Conservation (phyloP, 1,284 basidiomycete genomes). For the Ustilago trichophora region DNA sequence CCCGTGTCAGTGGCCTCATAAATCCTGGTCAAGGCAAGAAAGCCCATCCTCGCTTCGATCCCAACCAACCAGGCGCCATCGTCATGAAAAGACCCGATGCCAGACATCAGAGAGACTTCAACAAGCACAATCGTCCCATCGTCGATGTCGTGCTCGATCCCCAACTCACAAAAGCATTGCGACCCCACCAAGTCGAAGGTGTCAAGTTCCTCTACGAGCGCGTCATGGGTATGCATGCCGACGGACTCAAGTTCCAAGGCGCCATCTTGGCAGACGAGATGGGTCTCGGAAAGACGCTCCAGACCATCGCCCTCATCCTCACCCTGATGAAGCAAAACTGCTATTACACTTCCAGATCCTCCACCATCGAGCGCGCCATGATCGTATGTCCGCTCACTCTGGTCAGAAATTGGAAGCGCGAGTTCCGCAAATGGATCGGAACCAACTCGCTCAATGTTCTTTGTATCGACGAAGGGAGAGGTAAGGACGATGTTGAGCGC, state of each 20-base stretch:
- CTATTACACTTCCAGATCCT: constrained; percentile 55
- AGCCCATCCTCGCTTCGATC: constrained; percentile 50
- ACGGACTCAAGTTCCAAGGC: constrained; percentile 78
- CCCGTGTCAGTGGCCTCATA: constrained; percentile 26
- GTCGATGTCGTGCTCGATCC: constrained; percentile 89
- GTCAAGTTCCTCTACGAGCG: constrained; percentile 98
- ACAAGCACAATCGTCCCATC: constrained; percentile 70
- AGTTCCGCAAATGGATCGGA: constrained; percentile 87
- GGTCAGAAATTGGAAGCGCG: constrained; percentile 93
- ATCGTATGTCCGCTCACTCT: constrained; percentile 95
- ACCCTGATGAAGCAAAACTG: constrained; percentile 60
- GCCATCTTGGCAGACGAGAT: constrained; percentile 99
- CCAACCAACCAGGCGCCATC: constrained; percentile 73
- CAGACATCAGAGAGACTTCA: constrained; percentile 75
- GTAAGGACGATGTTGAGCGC: constrained; percentile 48
- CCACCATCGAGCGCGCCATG: constrained; percentile 57
- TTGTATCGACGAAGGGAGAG: constrained; percentile 72
- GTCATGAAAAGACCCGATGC: constrained; percentile 84
- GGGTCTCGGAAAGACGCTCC: constrained; percentile 71
- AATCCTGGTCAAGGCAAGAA: constrained; percentile 34
- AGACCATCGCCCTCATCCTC: constrained; percentile 62
- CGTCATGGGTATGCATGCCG: constrained; percentile 88
- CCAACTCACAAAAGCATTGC: constrained; percentile 81
- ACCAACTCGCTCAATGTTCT: constrained; percentile 81
- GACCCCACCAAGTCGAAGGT: constrained; percentile 97